A percentile compares a stretch with the other conserved stretches of the same genome.
Evolutionary conservation across 495 filamentous ascomycete species (phyloP).

Genomic region (Podospora comata): DNA sequence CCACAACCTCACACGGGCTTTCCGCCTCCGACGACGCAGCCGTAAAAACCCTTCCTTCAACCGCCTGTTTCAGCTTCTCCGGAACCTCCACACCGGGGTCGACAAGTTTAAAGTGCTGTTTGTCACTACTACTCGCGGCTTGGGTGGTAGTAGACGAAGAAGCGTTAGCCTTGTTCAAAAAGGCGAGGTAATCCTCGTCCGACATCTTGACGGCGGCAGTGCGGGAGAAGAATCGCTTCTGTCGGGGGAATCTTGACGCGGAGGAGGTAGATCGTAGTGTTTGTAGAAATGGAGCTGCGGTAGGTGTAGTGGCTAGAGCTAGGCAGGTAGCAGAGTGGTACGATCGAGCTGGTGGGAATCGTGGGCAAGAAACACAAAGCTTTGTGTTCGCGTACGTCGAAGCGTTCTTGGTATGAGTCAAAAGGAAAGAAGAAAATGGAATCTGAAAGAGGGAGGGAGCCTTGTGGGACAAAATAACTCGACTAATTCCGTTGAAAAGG

Average conservation of each 20-base stretch:
- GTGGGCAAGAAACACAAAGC: neutral
- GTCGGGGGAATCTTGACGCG: neutral
- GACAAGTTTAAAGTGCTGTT: slow-evolving; percentile 46
- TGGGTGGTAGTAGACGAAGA: slow-evolving; percentile 47
- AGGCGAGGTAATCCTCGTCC: slow-evolving; percentile 75
- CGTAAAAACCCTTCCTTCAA: slow-evolving; percentile 60
- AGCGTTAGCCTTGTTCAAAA: slow-evolving; percentile 80
- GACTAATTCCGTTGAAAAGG: neutral
- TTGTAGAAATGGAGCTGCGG: neutral
- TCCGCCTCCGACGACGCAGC: slow-evolving; percentile 64
- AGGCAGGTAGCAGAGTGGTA: neutral
- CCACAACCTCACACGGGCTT: slow-evolving; percentile 77
- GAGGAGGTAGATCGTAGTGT: neutral
- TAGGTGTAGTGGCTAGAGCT: neutral
- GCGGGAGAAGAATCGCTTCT: neutral
- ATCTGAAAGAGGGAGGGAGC: neutral
- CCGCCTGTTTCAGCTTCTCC: slow-evolving; percentile 46
- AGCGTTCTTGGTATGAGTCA: neutral
- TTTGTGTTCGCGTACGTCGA: neutral
- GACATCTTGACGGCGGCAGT: slow-evolving; percentile 52
- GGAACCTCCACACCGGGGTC: slow-evolving; percentile 55
- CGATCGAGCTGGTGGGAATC: neutral
- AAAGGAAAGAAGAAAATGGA: neutral
- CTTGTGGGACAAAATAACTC: neutral
- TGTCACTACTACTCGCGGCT: neutral